Percentiles rank a stretch among this genome's conserved stretches.
Evolutionary conservation across 352 stramenopile species (phyloP).

Genomic region (Phytophthora capsici): DNA sequence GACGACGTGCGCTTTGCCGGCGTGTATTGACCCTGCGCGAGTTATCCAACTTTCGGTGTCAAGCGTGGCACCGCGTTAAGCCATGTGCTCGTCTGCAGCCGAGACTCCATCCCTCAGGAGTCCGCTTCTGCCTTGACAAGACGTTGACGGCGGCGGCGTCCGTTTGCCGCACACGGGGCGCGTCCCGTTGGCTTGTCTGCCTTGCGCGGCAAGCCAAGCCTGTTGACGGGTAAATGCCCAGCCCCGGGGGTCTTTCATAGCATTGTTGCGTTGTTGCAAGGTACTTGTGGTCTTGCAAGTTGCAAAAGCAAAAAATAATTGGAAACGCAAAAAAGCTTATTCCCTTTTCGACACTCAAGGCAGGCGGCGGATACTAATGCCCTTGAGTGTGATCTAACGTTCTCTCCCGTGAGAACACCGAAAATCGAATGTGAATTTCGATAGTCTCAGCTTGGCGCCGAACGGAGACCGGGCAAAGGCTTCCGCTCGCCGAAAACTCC

Average conservation of each 20-base stretch:
- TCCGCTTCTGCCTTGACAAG: slow-evolving; percentile 34
- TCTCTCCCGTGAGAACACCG: slow-evolving; percentile 18
- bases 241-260: neutral
- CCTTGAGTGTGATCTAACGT: neutral
- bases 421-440: slow-evolving; percentile 20
- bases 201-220: neutral
- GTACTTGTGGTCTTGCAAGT: slow-evolving; percentile 1
- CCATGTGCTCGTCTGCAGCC: slow-evolving; percentile 37
- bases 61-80: slow-evolving; percentile 26
- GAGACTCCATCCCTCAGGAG: slow-evolving; percentile 27
- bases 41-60: slow-evolving; percentile 28
- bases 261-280: slow-evolving; percentile 16
- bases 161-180: slow-evolving; percentile 26
- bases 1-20: neutral
- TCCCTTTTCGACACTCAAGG: slow-evolving; percentile 11
- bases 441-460: slow-evolving; percentile 4
- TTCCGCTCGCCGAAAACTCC: neutral
- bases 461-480: slow-evolving; percentile 12
- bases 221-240: slow-evolving; percentile 2
- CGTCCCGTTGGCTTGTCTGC: slow-evolving; percentile 39
- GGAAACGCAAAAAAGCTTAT: slow-evolving; percentile 8
- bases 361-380: neutral
- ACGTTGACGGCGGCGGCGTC: slow-evolving; percentile 5
- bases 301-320: slow-evolving; percentile 1
- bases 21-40: neutral